A percentile compares a stretch with the other conserved stretches of the same genome.
These are phyloP conservation scores for Meyerozyma guilliermondii DNA, from an alignment of 1,139 yeast genomes.

Conservation along the genomic window DNA sequence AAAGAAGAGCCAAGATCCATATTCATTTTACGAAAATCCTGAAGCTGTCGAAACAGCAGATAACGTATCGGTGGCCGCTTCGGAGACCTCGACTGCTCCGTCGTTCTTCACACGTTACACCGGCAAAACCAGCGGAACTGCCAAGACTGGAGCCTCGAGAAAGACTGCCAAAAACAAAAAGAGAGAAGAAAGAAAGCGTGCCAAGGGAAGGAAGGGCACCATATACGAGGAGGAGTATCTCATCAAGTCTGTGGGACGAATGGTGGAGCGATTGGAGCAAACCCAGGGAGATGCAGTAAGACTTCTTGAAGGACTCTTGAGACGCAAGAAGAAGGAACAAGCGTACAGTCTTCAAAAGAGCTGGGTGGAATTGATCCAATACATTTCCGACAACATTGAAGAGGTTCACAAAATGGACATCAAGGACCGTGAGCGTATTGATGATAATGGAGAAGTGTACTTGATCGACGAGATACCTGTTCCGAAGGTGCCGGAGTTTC, in stretches of 20 bases:
- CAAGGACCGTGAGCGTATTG: constrained; percentile 80
- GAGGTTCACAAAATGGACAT: constrained; percentile 82
- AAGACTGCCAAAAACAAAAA: constrained; percentile 86
- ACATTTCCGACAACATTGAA: constrained; percentile 52
- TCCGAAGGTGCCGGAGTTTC: constrained; percentile 59
- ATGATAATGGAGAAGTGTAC: constrained; percentile 83
- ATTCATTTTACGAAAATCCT: constrained; percentile 79
- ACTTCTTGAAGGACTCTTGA: constrained; percentile 69
- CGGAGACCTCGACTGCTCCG: constrained; percentile 88
- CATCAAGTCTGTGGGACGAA: constrained; percentile 79
- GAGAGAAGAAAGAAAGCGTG: constrained; percentile 92
- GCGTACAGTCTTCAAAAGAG: constrained; percentile 77
- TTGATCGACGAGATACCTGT: constrained; percentile 67
- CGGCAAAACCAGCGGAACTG: constrained; percentile 93
- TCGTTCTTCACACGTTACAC: constrained; percentile 94
- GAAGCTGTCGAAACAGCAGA: constrained; percentile 30
- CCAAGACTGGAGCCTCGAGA: constrained; percentile 93
- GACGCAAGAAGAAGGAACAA: constrained; percentile 70
- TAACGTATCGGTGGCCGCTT: constrained; percentile 90
- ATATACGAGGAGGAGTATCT: constrained; percentile 95
- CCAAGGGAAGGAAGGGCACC: constrained; percentile 96
- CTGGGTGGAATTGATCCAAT: constrained; percentile 52
- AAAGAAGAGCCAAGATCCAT: constrained; percentile 81
- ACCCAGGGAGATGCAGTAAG: constrained; percentile 71
- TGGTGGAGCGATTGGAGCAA: constrained; percentile 73